These are phyloP conservation scores for Hericium alpestre DNA, from an alignment of 768 basidiomycete genomes.

Conservation along the genomic window DNA sequence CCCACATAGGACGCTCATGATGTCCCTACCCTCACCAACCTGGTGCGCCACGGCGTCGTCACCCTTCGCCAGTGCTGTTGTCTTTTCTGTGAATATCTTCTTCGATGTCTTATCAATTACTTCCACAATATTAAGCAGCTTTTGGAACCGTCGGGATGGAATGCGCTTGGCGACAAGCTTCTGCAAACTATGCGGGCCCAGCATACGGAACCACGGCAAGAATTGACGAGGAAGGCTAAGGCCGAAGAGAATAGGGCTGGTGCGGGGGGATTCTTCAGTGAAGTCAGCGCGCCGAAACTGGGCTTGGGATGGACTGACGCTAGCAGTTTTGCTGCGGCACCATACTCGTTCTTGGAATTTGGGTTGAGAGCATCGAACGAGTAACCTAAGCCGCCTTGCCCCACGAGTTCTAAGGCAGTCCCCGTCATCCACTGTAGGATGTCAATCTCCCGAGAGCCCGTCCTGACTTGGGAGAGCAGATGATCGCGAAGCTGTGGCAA, in stretches of 20 bases:
- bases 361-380: slow-evolving; percentile 21
- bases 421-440: slow-evolving; percentile 24
- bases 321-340: slow-evolving; percentile 20
- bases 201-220: slow-evolving; percentile 10
- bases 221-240: not conserved
- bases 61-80: slow-evolving; percentile 10
- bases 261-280: not conserved
- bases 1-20: slow-evolving; percentile 32
- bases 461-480: slow-evolving; percentile 8
- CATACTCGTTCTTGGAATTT: slow-evolving; percentile 18
- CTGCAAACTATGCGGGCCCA: slow-evolving; percentile 20
- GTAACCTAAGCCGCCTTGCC: slow-evolving; percentile 24
- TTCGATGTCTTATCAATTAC: slow-evolving; percentile 22
- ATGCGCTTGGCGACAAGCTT: slow-evolving; percentile 17
- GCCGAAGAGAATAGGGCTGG: not conserved
- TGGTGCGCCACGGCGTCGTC: slow-evolving; percentile 1
- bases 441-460: slow-evolving; percentile 19
- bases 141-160: slow-evolving; percentile 19
- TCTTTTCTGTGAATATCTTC: slow-evolving; percentile 22
- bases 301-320: slow-evolving; percentile 16
- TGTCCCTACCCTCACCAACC: slow-evolving; percentile 20
- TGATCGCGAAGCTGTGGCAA: not conserved
- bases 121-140: slow-evolving; percentile 17
- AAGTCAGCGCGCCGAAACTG: not conserved
- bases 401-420: slow-evolving; percentile 27